Percentiles rank a stretch among this genome's conserved stretches.
These are phyloP conservation scores for Westerdykella aurantiaca DNA, from an alignment of 2,329 filamentous ascomycete species.

Conservation along the genomic window DNA sequence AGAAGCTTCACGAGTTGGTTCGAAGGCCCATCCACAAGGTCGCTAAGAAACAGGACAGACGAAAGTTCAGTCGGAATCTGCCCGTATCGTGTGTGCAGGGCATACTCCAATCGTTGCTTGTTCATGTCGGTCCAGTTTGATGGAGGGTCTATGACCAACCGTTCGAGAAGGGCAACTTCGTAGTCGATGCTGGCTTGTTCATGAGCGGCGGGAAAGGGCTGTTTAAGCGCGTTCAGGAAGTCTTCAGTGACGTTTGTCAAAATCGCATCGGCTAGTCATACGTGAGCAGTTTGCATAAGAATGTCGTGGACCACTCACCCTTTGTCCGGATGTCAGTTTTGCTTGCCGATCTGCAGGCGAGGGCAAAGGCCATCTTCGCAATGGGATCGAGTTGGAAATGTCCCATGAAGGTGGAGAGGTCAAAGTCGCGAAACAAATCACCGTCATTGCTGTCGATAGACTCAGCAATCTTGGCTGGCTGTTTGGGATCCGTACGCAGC, in stretches of 20 bases:
- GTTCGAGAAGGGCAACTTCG: conserved; percentile 74
- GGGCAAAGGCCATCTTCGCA: conserved; percentile 77
- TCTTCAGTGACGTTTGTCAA: conserved; percentile 71
- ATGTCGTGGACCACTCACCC: conserved; percentile 51
- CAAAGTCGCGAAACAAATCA: conserved; percentile 92
- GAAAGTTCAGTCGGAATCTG: conserved; percentile 65
- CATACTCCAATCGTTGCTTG: conserved; percentile 47
- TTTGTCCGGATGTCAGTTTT: conserved; percentile 81
- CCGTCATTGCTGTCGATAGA: conserved; percentile 85
- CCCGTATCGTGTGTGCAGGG: conserved; percentile 57
- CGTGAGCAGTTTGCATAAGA: conserved; percentile 13
- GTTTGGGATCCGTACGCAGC: conserved; percentile 70
- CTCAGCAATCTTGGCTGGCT: conserved; percentile 87
- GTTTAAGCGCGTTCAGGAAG: conserved; percentile 71
- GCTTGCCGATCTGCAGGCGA: conserved; percentile 80
- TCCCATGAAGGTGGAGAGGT: conserved; percentile 90
- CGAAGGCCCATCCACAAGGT: conserved; percentile 56
- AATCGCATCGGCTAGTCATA: conserved; percentile 71
- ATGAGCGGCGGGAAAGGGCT: conserved; percentile 52
- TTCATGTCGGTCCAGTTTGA: conserved; percentile 57
- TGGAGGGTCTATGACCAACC: conserved; percentile 79
- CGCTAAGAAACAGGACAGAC: conserved; percentile 62
- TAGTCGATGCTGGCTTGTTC: conserved; percentile 63
- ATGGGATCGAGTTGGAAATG: conserved; percentile 91
- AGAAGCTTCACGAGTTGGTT: conserved; percentile 60